phyloP scores from a whole-genome alignment of 202 grass and related monocot species.

The Setaria italica region DNA sequence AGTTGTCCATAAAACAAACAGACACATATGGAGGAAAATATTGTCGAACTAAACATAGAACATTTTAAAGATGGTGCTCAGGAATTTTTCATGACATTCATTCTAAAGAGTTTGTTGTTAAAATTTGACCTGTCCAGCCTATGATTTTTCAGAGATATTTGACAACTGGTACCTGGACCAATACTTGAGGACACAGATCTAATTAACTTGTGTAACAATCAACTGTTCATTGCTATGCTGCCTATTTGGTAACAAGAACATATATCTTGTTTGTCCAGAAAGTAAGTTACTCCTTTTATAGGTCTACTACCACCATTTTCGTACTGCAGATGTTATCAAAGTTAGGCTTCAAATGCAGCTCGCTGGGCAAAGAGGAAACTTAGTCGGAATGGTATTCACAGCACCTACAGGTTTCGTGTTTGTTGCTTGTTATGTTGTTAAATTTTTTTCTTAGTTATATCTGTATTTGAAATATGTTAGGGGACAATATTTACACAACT shows the following conservation, averaged over 20 bases:
- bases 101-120: neutral
- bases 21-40: neutral
- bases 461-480: conserved; percentile 50
- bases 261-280: conserved; percentile 27
- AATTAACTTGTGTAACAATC: conserved; percentile 25
- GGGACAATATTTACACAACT: conserved; percentile 76
- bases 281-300: conserved; percentile 49
- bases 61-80: neutral
- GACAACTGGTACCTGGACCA: neutral
- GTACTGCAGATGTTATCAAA: conserved; percentile 98
- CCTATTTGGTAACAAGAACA: conserved; percentile 19
- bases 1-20: neutral
- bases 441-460: conserved; percentile 13
- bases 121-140: neutral
- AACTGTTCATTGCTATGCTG: neutral
- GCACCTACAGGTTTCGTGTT: conserved; percentile 17
- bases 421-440: neutral
- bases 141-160: conserved; percentile 2
- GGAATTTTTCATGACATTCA: neutral
- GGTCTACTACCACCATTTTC: conserved; percentile 42
- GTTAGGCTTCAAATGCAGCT: conserved; percentile 99
- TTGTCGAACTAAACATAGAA: conserved; percentile 10
- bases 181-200: neutral
- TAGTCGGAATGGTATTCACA: conserved; percentile 90
- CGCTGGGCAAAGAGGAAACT: conserved; percentile 86